Evolutionary conservation across 257 asterid species (phyloP), one percentile per base, ranked within the genome.

Genomic region (Misopates orontium): DNA sequence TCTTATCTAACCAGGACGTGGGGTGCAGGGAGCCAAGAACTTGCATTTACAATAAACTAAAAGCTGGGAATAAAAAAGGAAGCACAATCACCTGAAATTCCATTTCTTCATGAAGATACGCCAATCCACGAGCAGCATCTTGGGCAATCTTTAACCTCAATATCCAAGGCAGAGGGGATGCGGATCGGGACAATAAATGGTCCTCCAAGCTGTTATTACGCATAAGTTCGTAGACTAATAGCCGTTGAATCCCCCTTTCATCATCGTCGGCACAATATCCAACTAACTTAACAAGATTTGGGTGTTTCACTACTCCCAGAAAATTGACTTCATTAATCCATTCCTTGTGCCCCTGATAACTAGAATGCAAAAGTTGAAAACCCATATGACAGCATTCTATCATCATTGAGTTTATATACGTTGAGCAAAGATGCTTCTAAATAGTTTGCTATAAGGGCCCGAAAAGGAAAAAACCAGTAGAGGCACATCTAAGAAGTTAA

Each of bases 301-400:
- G 96, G 71, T 90, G 96, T 28, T 87, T 79, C 23, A 90, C 87
- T 13, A 93, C 89, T 23, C 97, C 99, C 71, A 93, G 71, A 60
- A 80, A 83, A 69, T 86, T 85, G 56, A 93, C 96, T 73, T 93
- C 99, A 71, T 85, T 89, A 72, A 86, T 87, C 99, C 99, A 93
- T 69, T 93, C 97, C 80, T 86, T 90, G 73, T 93, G 97, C 91
- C 99, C 99, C 99, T 92, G 98, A 79, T 85, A 25, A 83, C 91
- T 89, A 87, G 85, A 87, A 85, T 71, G 83, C 78, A 82, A 25
- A 77, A 81, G 61, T 11, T 40, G 50, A 67, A 62, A 58, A n/a
- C 69, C 60, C 51, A 21, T 71, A 69, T 75, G 70, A 60, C 44
- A 71, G 52, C 49, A 42, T 61, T 13, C 16, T 25, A 41, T 19